phyloP scores from a whole-genome alignment of 2,329 filamentous ascomycete species.

The Calonectria crousiana region DNA sequence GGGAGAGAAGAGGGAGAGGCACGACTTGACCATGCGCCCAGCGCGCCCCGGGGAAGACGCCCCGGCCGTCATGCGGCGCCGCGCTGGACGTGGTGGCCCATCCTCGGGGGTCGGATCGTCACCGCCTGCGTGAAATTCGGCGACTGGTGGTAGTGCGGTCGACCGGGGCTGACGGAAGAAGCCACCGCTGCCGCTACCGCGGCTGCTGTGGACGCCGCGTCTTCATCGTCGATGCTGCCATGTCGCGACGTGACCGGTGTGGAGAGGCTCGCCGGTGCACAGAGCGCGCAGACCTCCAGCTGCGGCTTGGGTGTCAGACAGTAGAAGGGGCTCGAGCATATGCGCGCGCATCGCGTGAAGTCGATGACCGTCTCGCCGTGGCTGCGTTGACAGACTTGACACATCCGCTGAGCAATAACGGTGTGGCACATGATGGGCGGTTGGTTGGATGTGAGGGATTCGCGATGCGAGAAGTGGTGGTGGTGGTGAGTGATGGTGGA shows the following conservation, averaged over 20 bases:
- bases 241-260: slow-evolving; percentile 45
- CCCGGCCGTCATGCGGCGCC: not conserved
- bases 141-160: slow-evolving; percentile 33
- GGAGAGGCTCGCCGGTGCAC: slow-evolving; percentile 35
- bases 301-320: slow-evolving; percentile 44
- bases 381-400: slow-evolving; percentile 41
- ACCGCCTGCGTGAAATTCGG: slow-evolving; percentile 27
- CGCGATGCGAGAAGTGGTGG: slow-evolving; percentile 3
- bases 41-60: not conserved
- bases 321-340: slow-evolving; percentile 47
- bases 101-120: slow-evolving; percentile 15
- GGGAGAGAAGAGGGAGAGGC: not conserved
- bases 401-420: slow-evolving; percentile 46
- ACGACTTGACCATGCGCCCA: not conserved
- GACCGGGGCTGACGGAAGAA: slow-evolving; percentile 21
- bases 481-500: not conserved
- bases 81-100: slow-evolving; percentile 11
- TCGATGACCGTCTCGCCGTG: slow-evolving; percentile 47
- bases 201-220: slow-evolving; percentile 23
- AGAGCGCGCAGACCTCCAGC: slow-evolving; percentile 44
- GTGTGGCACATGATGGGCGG: slow-evolving; percentile 46
- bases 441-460: not conserved
- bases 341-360: slow-evolving; percentile 45
- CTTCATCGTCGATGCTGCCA: slow-evolving; percentile 22
- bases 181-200: slow-evolving; percentile 19